A percentile compares a stretch with the other conserved stretches of the same genome.
Conservation (phyloP, 2,329 filamentous ascomycete species). For the Colletotrichum cereale region DNA sequence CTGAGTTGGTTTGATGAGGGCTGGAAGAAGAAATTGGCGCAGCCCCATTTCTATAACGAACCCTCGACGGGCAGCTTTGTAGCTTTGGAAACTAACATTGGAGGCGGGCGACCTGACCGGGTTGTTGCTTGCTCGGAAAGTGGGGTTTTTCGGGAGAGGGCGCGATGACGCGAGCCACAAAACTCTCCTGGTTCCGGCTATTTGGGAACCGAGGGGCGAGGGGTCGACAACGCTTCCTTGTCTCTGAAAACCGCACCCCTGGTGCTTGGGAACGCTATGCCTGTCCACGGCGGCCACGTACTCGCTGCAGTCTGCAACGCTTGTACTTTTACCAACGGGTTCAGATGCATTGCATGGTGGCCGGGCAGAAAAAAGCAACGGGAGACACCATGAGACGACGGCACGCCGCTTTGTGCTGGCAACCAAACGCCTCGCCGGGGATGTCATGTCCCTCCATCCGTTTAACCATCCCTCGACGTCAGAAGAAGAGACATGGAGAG, state of each 20-base stretch:
- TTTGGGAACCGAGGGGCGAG: slow-evolving; percentile 36
- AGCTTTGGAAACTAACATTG: slow-evolving; percentile 30
- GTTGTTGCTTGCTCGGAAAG: slow-evolving; percentile 31
- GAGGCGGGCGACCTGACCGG: slow-evolving; percentile 11
- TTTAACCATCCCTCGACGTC: slow-evolving; percentile 24
- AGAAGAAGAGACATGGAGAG: slow-evolving; percentile 9
- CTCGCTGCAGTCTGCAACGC: slow-evolving; percentile 29
- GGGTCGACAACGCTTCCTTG: slow-evolving; percentile 38
- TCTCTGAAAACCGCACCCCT: slow-evolving; percentile 29
- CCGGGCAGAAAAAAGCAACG: slow-evolving; percentile 26
- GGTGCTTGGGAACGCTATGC: slow-evolving; percentile 32
- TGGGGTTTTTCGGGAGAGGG: slow-evolving; percentile 39
- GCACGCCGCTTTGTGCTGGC: slow-evolving; percentile 12
- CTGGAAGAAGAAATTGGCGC: slow-evolving; percentile 21
- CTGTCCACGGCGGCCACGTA: slow-evolving; percentile 38
- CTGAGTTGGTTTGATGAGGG: slow-evolving; percentile 27
- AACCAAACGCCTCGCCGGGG: neutral
- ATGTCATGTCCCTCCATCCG: neutral
- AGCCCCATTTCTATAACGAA: slow-evolving; percentile 14
- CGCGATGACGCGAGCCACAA: slow-evolving; percentile 42
- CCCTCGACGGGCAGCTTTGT: slow-evolving; percentile 34
- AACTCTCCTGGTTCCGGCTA: slow-evolving; percentile 41
- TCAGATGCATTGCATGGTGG: slow-evolving; percentile 28
- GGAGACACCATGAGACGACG: slow-evolving; percentile 35
- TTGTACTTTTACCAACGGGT: slow-evolving; percentile 35